Evolutionary conservation across 768 basidiomycete species (phyloP).

Genomic region (Lactarius vividus): DNA sequence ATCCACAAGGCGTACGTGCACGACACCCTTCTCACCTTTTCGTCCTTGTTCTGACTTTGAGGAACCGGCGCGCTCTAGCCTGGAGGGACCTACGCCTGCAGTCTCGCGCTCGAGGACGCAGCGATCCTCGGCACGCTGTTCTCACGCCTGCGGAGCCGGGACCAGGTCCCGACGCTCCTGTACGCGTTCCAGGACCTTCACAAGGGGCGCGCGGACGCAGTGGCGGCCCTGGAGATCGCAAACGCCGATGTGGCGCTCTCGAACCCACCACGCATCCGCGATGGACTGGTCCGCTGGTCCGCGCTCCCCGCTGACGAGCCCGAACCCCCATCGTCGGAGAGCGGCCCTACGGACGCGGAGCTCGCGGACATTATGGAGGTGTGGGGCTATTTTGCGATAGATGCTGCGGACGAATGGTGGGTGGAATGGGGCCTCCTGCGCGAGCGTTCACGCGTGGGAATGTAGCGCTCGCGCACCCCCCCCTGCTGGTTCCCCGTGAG

Average conservation of each 20-base stretch:
- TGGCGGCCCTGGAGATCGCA: conserved; percentile 7
- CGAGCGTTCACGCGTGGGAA: conserved; percentile 10
- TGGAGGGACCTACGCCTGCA: conserved; percentile 37
- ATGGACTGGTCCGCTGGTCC: conserved; percentile 17
- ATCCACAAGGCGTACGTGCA: conserved; percentile 33
- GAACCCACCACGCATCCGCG: conserved; percentile 7
- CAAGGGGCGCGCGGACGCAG: conserved; percentile 26
- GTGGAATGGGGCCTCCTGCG: conserved; percentile 26
- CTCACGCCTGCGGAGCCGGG: conserved; percentile 29
- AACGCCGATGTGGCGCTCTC: conserved; percentile 11
- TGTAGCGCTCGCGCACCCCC: neutral
- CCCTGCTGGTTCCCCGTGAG: neutral
- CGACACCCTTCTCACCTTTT: neutral
- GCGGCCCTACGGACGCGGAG: conserved; percentile 14
- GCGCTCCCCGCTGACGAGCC: conserved; percentile 1
- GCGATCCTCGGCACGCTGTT: conserved; percentile 33
- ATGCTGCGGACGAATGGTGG: conserved; percentile 28
- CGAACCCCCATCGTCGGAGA: neutral
- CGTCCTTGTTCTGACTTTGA: neutral
- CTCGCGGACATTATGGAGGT: conserved; percentile 21
- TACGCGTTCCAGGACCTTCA: conserved; percentile 33
- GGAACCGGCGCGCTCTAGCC: conserved; percentile 29
- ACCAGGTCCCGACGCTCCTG: conserved; percentile 31
- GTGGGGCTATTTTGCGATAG: conserved; percentile 25
- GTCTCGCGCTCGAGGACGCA: conserved; percentile 32